Conservation (phyloP, 2,329 filamentous ascomycete genomes). For the Neoarthrinium moseri region DNA sequence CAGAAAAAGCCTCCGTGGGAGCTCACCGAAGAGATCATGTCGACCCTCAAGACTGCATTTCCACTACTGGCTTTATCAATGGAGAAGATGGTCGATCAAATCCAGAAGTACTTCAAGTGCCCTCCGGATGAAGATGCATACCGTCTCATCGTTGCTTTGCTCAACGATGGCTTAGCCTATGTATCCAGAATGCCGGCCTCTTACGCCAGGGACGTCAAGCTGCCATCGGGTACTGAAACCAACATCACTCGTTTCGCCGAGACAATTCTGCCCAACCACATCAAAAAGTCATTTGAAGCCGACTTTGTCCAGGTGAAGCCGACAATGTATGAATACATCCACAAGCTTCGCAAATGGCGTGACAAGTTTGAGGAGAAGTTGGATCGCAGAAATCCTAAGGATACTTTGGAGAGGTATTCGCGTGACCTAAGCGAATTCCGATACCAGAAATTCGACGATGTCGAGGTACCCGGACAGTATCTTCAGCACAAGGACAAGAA, state of each 20-base stretch:
- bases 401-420: slow-evolving; percentile 81
- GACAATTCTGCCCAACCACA: slow-evolving; percentile 90
- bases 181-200: slow-evolving; percentile 83
- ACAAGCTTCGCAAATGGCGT: slow-evolving; percentile 92
- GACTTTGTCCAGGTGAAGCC: slow-evolving; percentile 96
- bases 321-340: slow-evolving; percentile 98
- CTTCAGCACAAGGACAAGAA: slow-evolving; percentile 98
- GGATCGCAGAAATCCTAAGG: slow-evolving; percentile 73
- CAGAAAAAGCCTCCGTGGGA: slow-evolving; percentile 89
- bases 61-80: slow-evolving; percentile 93
- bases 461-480: slow-evolving; percentile 97
- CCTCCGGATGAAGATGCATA: slow-evolving; percentile 98
- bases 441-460: slow-evolving; percentile 97
- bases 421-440: slow-evolving; percentile 93
- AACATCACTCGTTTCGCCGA: slow-evolving; percentile 97
- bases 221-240: slow-evolving; percentile 85
- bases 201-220: slow-evolving; percentile 87
- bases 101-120: slow-evolving; percentile 98
- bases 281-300: slow-evolving; percentile 93
- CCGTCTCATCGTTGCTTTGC: slow-evolving; percentile 89
- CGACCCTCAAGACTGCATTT: slow-evolving; percentile 94
- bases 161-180: slow-evolving; percentile 93
- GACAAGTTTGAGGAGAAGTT: slow-evolving; percentile 98
- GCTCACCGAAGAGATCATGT: slow-evolving; percentile 92
- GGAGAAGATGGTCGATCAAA: slow-evolving; percentile 99